phyloP scores from a whole-genome alignment of 2,329 filamentous ascomycete genomes.

The Botrytis porri region DNA sequence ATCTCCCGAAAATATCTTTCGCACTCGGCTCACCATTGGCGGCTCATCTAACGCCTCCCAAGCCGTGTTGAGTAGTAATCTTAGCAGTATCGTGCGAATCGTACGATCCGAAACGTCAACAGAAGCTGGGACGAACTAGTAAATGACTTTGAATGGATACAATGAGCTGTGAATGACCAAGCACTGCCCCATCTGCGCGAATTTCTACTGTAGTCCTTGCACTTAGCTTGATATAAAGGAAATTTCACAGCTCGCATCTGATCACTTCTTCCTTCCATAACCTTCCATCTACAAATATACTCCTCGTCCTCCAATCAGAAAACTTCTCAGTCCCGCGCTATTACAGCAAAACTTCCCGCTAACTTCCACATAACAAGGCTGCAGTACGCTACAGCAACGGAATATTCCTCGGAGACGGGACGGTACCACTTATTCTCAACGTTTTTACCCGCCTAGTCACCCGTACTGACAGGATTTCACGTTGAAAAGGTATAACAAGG shows the following conservation, averaged over 20 bases:
- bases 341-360: not conserved
- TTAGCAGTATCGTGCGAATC: slow-evolving; percentile 3
- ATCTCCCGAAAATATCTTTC: not conserved
- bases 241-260: not conserved
- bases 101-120: not conserved
- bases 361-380: not conserved
- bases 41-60: not conserved
- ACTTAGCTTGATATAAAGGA: not conserved
- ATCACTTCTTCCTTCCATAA: not conserved
- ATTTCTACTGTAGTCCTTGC: not conserved
- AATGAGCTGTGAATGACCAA: not conserved
- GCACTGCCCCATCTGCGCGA: not conserved
- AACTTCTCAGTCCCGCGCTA: not conserved
- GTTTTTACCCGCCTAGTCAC: not conserved
- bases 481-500: not conserved
- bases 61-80: not conserved
- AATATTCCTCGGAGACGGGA: not conserved
- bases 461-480: not conserved
- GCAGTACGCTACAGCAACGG: not conserved
- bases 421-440: not conserved
- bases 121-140: not conserved
- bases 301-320: not conserved
- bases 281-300: not conserved
- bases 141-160: slow-evolving; percentile 9
- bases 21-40: not conserved